Evolutionary conservation across 2,329 filamentous ascomycete species (phyloP), one percentile per base, ranked within the genome.

Genomic region (Colletotrichum godetiae): DNA sequence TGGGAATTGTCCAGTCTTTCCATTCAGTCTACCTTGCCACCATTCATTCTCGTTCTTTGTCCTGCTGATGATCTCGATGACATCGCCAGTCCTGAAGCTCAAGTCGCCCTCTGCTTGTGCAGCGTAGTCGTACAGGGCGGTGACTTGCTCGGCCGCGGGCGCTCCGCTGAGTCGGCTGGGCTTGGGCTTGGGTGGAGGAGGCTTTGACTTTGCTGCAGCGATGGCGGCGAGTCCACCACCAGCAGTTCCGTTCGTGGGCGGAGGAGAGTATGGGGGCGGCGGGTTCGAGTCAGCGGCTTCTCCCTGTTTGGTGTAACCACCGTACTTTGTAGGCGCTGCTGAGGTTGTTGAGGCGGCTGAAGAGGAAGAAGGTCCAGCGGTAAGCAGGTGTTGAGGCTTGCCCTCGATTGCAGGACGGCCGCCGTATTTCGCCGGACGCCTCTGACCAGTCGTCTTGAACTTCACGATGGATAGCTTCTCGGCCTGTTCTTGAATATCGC

Each of bases 41-140:
- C 97, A 99, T 83, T 99, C 97, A 78, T 99, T 98, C 64, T 94
- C 92, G 79, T 98, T 98, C 75, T 90, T 88, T n/a, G 95, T 97
- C 77, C 94, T 89, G 73, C 88, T 89, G 2, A 97, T 82, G 77
- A 99, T 95, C 82, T 98, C 95, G 79, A 99, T 98, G 5, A 93
- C 85, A 75, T 99, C 97, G 5, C 96, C 95, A 0, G 94, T 91
- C 22, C 89, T 89, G 85, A 99, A 99, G 78, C 94, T 97, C 75
- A 99, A 86, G 81, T 99, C 97, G 3, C 95, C 95, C 76, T 97
- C 95, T 1, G 96, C 95, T 81, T 98, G 95, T 6, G 97, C 97
- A 75, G 97, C 94, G 80, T 97, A 99, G 80, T 98, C 97, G 83
- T 98, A 99, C 74, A 99, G 84, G 8, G 97, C 97, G 3, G 95